A percentile compares a stretch with the other conserved stretches of the same genome.
These are phyloP conservation scores for Roridomyces roridus DNA, from an alignment of 768 basidiomycete species.

Conservation along the genomic window DNA sequence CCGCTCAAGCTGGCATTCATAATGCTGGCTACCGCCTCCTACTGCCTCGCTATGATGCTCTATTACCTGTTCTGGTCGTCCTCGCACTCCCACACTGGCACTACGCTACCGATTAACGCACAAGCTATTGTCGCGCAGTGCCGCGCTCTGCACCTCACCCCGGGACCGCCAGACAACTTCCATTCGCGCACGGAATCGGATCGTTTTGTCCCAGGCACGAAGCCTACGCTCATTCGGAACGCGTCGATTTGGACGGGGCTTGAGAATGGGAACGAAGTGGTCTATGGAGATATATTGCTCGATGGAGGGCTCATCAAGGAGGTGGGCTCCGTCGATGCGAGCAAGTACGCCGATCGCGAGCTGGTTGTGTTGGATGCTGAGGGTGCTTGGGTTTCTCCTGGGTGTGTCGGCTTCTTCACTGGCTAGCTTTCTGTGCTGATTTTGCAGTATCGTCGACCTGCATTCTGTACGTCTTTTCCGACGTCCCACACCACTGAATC, in stretches of 20 bases:
- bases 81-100: too few relatives aligned
- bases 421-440: slow-evolving; percentile 54
- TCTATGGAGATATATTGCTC: slow-evolving; percentile 65
- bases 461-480: too few relatives aligned
- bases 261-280: slow-evolving; percentile 57
- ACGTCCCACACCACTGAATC: too few relatives aligned
- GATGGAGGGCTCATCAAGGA: slow-evolving; percentile 67
- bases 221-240: slow-evolving; percentile 63
- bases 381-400: slow-evolving; percentile 75
- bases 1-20: too few relatives aligned
- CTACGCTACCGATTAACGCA: slow-evolving; percentile 16
- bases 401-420: slow-evolving; percentile 47
- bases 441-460: slow-evolving; percentile 51
- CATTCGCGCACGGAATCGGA: slow-evolving; percentile 53
- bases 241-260: slow-evolving; percentile 82
- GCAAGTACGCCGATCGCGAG: slow-evolving; percentile 16
- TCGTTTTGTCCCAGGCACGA: slow-evolving; percentile 60
- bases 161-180: slow-evolving; percentile 36
- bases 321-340: slow-evolving; percentile 49
- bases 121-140: slow-evolving; percentile 12
- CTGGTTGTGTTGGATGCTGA: slow-evolving; percentile 56
- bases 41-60: slow-evolving; percentile 5
- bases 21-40: too few relatives aligned
- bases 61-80: slow-evolving; percentile 11
- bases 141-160: slow-evolving; percentile 6